Base-by-base conservation (phyloP, 495 filamentous ascomycete species). In the Lophiotrema nucula region DNA sequence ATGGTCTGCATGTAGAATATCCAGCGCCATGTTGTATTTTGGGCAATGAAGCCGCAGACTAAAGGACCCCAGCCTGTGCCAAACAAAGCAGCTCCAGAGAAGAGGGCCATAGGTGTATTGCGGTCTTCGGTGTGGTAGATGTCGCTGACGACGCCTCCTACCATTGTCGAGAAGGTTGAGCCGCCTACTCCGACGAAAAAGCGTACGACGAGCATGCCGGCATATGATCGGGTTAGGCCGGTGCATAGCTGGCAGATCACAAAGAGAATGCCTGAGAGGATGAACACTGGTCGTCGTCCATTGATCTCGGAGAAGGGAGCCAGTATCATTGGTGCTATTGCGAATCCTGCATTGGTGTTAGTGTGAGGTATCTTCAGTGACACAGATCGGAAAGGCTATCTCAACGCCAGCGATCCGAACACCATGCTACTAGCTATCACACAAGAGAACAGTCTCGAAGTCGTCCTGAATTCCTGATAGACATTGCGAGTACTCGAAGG, bases 101-200 rank as follows among this genome's bases (percentile, higher is more conserved):
- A 96, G 1, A 95, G 65, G 2, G 90, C 86, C 92, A 97, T 97
- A 3, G 92, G 88, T 1, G 86, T 89, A 62, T 96, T 96, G 27
- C 92, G 77, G 33, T 86, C 87, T 56, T 88, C 71, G 8, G 87
- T 81, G 31, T 86, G 84, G 70, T 90, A 97, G 56, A 96, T 86
- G 64, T 97, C 92, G 48, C 85, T 85, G 26, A 97, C 86, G 5
- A 97, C 88, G 0, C 92, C 92, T 28, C 92, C 92, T 2, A 96
- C 89, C 86, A 96, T 92, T 12, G 90, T 95, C 3, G 83, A 87
- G 68, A 96, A 96, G 0, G 92, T 92, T 1, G 83, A 88, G 16
- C 81, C 83, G 8, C 86, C 87, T 13, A 85, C 82, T 0, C 92
- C 92, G 12, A 82, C 79, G 35, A 92, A 80, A 60, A 96, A 87